phyloP scores from a whole-genome alignment of 257 asterid species.

The Vinca minor region DNA sequence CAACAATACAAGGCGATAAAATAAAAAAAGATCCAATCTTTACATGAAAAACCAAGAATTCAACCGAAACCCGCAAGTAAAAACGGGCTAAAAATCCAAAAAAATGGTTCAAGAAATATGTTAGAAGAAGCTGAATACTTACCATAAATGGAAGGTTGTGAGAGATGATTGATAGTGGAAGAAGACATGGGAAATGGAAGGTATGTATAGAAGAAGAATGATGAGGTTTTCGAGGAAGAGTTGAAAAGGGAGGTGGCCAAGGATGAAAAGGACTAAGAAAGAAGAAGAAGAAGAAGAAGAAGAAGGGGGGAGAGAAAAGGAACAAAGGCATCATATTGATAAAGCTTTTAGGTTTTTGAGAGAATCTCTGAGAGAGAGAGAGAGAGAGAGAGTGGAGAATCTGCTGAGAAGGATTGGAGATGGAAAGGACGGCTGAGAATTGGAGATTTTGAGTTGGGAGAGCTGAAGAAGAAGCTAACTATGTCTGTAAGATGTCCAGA shows the following conservation, averaged over 20 bases:
- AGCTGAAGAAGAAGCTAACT: slow-evolving; percentile 8
- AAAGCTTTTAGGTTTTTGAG: no score
- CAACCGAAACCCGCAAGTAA: no score
- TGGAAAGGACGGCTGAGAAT: slow-evolving; percentile 39
- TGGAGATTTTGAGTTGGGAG: slow-evolving; percentile 11
- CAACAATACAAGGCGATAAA: not conserved
- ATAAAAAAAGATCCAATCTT: slow-evolving; percentile 11
- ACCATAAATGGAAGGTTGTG: slow-evolving; percentile 89
- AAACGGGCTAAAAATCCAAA: slow-evolving; percentile 6
- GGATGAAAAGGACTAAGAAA: slow-evolving; percentile 62
- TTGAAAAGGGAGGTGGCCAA: slow-evolving; percentile 34
- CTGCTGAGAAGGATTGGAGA: no score
- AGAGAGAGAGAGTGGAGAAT: no score
- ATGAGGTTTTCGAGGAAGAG: slow-evolving; percentile 26
- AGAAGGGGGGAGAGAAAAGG: slow-evolving; percentile 25
- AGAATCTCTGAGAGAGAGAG: slow-evolving; percentile 57
- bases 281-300: slow-evolving; percentile 18
- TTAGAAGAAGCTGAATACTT: slow-evolving; percentile 11
- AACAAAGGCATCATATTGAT: slow-evolving; percentile 71
- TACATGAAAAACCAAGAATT: slow-evolving; percentile 5
- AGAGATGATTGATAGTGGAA: slow-evolving; percentile 58
- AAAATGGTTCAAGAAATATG: no score
- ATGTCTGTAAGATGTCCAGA: not conserved
- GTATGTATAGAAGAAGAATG: slow-evolving; percentile 32
- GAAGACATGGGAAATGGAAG: slow-evolving; percentile 53